Evolutionary conservation across 106 monocot genomes (phyloP).

Genomic region (Gastrodia elata): DNA sequence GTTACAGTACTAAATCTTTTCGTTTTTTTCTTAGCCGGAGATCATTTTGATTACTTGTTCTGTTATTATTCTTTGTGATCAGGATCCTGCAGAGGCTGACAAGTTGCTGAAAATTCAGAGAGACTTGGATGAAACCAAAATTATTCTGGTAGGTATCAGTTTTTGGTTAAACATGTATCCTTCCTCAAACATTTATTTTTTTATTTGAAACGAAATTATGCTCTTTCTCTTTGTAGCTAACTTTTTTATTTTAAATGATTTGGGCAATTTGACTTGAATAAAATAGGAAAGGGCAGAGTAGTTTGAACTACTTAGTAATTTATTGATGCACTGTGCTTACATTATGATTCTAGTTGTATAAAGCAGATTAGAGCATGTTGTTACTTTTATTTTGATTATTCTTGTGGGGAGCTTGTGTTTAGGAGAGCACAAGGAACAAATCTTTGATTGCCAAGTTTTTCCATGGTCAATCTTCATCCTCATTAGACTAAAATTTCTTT

Average conservation of each 20-base stretch:
- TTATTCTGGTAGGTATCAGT: constrained; percentile 59
- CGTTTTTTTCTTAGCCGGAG: background rate
- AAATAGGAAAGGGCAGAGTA: background rate
- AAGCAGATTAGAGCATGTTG: background rate
- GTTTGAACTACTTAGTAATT: background rate
- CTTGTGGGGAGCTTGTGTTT: background rate
- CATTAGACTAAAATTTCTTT: background rate
- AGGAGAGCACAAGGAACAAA: too few species aligned
- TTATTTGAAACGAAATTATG: background rate
- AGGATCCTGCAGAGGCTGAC: constrained; percentile 98
- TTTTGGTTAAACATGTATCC: background rate
- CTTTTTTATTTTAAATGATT: background rate
- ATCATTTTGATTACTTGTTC: background rate
- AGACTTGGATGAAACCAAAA: constrained; percentile 95
- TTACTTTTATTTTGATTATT: background rate
- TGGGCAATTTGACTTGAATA: background rate
- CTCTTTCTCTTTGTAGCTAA: background rate
- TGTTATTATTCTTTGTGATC: background rate
- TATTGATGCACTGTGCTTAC: background rate
- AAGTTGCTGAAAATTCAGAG: constrained; percentile 83
- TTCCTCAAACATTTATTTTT: background rate
- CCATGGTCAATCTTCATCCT: too few species aligned
- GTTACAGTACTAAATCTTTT: background rate
- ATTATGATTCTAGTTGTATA: background rate
- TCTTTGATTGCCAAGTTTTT: too few species aligned